Base-by-base conservation (phyloP, 805 yeast species). In the Saccharomycopsis fibuligera region DNA sequence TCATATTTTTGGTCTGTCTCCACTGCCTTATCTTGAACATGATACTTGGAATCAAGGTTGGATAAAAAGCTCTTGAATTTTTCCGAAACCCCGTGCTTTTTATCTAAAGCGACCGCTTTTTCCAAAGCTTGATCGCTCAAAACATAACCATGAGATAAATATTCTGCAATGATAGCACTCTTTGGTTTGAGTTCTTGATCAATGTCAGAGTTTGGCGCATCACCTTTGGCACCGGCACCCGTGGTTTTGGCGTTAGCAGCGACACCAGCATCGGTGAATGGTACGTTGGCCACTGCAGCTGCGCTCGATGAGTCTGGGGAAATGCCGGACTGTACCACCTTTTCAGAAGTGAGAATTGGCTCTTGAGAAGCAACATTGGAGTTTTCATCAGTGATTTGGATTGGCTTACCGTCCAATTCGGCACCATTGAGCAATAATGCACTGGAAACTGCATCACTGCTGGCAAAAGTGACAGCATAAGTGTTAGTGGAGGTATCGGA, bases 161-260 rank as follows among this genome's bases (percentile, higher is more conserved):
- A 75, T 64, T 85, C 91, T 1, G 93, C 91, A 66, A 84, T 68
- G 51, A 86, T 79, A 17, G 87, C 78, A 48, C 79, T 65, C 60
- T 83, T 83, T 49, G 95, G 95, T 68, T 85, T 85, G 52, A 76
- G 78, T 59, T 86, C 95, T 66, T 85, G 95, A 4, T 72, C 64
- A 46, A 83, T 75, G 56, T 83, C 87, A 45, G 67, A 43, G 57
- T 29, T 33, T 9, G 46, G n/a, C 27, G 37, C 36, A 10, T 12
- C 24, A 22, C 23, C 12, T 21, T 43, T 56, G 21, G 57, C 55
- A 37, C 50, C 54, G 9, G 46, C 33, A 22, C 47, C 44, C 21
- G 58, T 46, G 22, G 47, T 44, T n/a, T 48, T 53, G 10, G 50
- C 50, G 6, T 49, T 44, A 2, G 54, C 37, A 9, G 57, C 58